Percentiles rank a stretch among this genome's conserved stretches.
Conservation (phyloP, 83 land plant species). For the Thuja plicata region DNA sequence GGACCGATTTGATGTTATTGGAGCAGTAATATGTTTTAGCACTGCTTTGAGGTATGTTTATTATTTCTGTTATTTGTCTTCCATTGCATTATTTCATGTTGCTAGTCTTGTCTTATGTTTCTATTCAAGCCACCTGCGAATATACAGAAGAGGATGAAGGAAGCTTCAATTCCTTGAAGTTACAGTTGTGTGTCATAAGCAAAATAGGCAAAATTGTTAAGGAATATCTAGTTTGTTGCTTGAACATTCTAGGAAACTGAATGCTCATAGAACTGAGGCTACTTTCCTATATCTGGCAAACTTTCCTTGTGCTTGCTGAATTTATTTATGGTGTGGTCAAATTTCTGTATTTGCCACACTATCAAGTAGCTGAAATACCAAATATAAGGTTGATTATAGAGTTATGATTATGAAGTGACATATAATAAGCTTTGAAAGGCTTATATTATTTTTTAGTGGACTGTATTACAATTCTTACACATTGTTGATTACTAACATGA, state of each 20-base stretch:
- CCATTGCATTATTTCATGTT: constrained; percentile 2
- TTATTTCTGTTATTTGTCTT: neutral
- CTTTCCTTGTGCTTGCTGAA: neutral
- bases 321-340: neutral
- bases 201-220: neutral
- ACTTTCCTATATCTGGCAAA: neutral
- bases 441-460: neutral
- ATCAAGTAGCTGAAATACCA: neutral
- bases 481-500: neutral
- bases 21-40: constrained; percentile 72
- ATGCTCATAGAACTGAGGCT: neutral
- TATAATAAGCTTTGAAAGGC: neutral
- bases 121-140: constrained; percentile 1
- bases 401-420: neutral
- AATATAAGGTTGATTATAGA: neutral
- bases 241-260: neutral
- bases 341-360: neutral
- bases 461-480: neutral
- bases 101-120: neutral
- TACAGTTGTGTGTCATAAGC: neutral
- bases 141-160: neutral
- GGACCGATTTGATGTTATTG: constrained; percentile 76
- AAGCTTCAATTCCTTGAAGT: neutral
- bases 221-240: neutral
- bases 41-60: constrained; percentile 65